A percentile compares a stretch with the other conserved stretches of the same genome.
Conservation (phyloP, 495 filamentous ascomycete species). For the Talaromyces adpressus region DNA sequence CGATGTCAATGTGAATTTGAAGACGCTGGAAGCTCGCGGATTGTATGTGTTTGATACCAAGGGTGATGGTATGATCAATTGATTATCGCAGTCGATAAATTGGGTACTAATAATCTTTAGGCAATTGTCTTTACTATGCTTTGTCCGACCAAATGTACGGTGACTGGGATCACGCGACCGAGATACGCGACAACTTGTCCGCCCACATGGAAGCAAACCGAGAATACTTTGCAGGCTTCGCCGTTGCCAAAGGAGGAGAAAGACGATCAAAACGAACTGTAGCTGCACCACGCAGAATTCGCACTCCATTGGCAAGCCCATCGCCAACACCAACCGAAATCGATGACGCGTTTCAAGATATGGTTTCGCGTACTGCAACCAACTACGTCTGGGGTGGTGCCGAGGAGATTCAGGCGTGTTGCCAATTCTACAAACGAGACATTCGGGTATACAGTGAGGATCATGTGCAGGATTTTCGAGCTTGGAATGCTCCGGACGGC, state of each 20-base stretch:
- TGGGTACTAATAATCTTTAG: conserved; percentile 24
- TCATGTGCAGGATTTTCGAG: conserved; percentile 36
- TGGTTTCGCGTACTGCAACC: conserved; percentile 54
- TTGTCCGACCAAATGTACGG: conserved; percentile 70
- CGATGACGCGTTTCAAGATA: conserved; percentile 54
- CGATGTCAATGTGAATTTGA: conserved; percentile 22
- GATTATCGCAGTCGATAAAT: not conserved
- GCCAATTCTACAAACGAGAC: conserved; percentile 51
- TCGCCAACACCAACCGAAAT: conserved; percentile 49
- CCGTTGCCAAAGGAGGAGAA: conserved; percentile 52
- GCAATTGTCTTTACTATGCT: conserved; percentile 74
- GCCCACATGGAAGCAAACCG: conserved; percentile 54
- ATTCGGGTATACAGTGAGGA: conserved; percentile 57
- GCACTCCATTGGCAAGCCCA: conserved; percentile 30
- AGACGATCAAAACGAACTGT: conserved; percentile 39
- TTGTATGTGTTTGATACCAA: conserved; percentile 39
- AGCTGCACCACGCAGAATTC: conserved; percentile 51
- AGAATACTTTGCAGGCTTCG: conserved; percentile 60
- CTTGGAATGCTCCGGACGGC: conserved; percentile 37
- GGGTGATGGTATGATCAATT: conserved; percentile 13
- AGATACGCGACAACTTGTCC: conserved; percentile 55
- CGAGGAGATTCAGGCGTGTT: conserved; percentile 65
- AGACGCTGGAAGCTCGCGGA: conserved; percentile 29
- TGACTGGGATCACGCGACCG: conserved; percentile 46
- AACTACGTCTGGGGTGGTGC: conserved; percentile 65